Conservation (phyloP, 306 rosid species). For the Trichosanthes truncata region DNA sequence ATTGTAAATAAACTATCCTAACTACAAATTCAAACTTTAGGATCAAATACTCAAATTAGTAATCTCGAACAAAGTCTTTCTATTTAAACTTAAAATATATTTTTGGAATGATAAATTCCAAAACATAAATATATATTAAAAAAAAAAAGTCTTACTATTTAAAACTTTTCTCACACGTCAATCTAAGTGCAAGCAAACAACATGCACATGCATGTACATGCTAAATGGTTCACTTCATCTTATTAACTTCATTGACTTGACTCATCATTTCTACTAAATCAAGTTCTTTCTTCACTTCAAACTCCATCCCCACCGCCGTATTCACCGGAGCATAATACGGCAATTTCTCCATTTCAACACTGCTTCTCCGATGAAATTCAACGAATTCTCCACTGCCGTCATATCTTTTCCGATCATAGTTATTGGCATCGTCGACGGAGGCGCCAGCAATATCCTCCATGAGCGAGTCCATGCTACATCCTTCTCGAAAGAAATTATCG, state of each 20-base stretch:
- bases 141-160: background rate
- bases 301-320: conserved; percentile 14
- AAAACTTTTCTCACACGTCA: background rate
- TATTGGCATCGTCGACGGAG: conserved; percentile 12
- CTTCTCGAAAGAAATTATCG: conserved; percentile 49
- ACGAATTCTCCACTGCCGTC: background rate
- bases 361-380: conserved; percentile 2
- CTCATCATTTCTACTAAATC: conserved; percentile 85
- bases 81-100: background rate
- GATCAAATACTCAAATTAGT: no score
- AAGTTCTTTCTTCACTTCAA: conserved; percentile 54
- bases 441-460: conserved; percentile 44
- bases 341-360: background rate
- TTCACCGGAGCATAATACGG: background rate
- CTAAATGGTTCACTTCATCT: background rate
- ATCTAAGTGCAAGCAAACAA: background rate
- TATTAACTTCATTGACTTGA: conserved; percentile 15
- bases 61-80: background rate
- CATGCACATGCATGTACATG: background rate
- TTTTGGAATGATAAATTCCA: background rate
- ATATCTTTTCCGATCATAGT: background rate
- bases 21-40: no score
- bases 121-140: background rate
- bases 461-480: conserved; percentile 48
- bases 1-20: no score